Evolutionary conservation across 257 asterid species (phyloP), one percentile per base, ranked within the genome.

Genomic region (Lithospermum erythrorhizon): DNA sequence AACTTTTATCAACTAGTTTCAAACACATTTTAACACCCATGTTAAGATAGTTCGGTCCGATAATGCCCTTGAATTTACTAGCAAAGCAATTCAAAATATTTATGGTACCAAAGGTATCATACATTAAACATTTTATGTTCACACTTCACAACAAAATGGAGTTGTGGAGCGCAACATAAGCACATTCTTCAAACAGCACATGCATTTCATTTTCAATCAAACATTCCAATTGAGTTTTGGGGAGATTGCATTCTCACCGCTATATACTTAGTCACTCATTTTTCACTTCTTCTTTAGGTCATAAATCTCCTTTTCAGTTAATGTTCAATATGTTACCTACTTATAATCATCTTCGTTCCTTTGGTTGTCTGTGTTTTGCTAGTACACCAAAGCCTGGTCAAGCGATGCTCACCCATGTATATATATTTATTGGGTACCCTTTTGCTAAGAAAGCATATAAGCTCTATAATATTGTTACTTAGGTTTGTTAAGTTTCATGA

Each of bases 101-200:
- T 27, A 27, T 27, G 3, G 4, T 27, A 27, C 30, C 6, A 1
- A 35, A 11, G 65, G 70, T 0, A 58, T 66, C 13, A 2, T 58
- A 16, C 65, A 66, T 20, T 64, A 66, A 23, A 49, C 51, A 6
- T 21, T 14, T 66, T 58, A 56, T 35, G 57, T 48, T 23, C n/a
- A 25, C 15, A 65, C 70, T 8, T 63, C 70, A 1, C 63, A 65
- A 21, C 41, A 65, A 18, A 57, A 65, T 65, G 70, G 70, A 5
- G 24, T 55, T 0, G 63, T 56, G 11, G 63, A 65, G 13, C 1
- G 70, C 0, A 65, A 65, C n/a, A n/a, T n/a, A n/a, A n/a, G n/a
- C n/a, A n/a, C n/a, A n/a, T n/a, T n/a, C n/a, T n/a, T n/a, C n/a
- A n/a, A n/a, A n/a, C n/a, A n/a, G n/a, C n/a, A n/a, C n/a, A n/a